Conservation (phyloP, 768 basidiomycete genomes). For the Cystofilobasidium ferigula region DNA sequence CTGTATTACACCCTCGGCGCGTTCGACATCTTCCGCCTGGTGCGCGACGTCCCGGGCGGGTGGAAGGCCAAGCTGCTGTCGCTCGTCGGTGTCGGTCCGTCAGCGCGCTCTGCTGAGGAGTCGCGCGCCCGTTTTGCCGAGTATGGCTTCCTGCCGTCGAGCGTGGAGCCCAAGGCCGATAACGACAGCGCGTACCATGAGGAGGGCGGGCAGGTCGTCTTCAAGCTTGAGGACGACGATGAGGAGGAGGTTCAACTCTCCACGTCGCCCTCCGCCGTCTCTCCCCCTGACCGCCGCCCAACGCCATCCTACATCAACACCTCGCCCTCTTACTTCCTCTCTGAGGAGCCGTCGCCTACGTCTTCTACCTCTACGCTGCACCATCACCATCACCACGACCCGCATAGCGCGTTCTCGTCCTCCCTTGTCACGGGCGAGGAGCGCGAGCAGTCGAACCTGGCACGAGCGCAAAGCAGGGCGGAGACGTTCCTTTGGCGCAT, state of each 20-base stretch:
- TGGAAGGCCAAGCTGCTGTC: not conserved
- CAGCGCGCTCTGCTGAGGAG: not conserved
- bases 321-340: not conserved
- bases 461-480: not conserved
- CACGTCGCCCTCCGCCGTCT: not conserved
- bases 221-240: constrained; percentile 21
- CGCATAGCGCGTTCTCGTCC: not conserved
- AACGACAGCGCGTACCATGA: not conserved
- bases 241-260: constrained; percentile 15
- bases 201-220: not conserved
- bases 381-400: not conserved
- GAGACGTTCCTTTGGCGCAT: constrained; percentile 40
- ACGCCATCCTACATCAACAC: not conserved
- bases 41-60: not conserved
- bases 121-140: not conserved
- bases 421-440: not conserved
- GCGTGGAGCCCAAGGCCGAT: not conserved
- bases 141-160: not conserved
- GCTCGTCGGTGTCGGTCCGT: not conserved
- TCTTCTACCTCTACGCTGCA: constrained; percentile 19
- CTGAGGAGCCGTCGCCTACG: constrained; percentile 5
- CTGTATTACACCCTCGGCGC: constrained; percentile 44
- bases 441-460: not conserved
- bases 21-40: constrained; percentile 46
- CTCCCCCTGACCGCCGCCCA: not conserved